These are phyloP conservation scores for Microdochium trichocladiopsis DNA, from an alignment of 2,329 filamentous ascomycete genomes.

Conservation along the genomic window DNA sequence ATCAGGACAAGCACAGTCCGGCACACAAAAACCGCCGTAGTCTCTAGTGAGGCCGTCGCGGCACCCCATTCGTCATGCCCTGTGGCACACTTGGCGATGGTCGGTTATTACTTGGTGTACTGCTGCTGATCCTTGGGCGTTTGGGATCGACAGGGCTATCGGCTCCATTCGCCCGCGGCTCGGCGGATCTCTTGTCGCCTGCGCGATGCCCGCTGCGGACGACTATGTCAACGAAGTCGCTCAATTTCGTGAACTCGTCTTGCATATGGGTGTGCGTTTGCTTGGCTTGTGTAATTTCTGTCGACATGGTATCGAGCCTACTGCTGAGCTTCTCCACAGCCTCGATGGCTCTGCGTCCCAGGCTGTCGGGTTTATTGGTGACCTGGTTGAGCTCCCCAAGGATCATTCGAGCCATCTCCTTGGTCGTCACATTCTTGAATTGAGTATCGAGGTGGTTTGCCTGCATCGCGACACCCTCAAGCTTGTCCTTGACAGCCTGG, in stretches of 20 bases:
- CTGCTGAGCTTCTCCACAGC: background rate
- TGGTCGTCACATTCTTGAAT: slow-evolving; percentile 1
- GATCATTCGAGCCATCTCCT: slow-evolving; percentile 1
- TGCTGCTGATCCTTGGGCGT: too few relatives aligned
- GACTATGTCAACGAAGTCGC: background rate
- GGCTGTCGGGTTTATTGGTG: background rate
- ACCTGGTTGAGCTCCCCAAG: background rate
- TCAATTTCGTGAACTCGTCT: background rate
- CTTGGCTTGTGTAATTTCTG: background rate
- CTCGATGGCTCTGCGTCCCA: background rate
- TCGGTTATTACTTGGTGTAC: too few relatives aligned
- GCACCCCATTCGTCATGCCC: too few relatives aligned
- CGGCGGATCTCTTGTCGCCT: too few relatives aligned
- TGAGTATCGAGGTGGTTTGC: background rate
- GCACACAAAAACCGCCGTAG: too few relatives aligned
- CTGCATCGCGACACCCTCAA: background rate
- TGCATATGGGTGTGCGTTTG: background rate
- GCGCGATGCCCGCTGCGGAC: too few relatives aligned
- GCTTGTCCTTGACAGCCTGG: background rate
- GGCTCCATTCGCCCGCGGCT: too few relatives aligned
- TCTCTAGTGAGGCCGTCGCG: too few relatives aligned
- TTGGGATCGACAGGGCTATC: too few relatives aligned
- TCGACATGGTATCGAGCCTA: background rate
- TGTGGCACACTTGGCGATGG: too few relatives aligned
- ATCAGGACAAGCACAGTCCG: too few relatives aligned